A percentile compares a stretch with the other conserved stretches of the same genome.
Evolutionary conservation across 2,329 filamentous ascomycete genomes (phyloP).

Genomic region (Myriangium duriaei): DNA sequence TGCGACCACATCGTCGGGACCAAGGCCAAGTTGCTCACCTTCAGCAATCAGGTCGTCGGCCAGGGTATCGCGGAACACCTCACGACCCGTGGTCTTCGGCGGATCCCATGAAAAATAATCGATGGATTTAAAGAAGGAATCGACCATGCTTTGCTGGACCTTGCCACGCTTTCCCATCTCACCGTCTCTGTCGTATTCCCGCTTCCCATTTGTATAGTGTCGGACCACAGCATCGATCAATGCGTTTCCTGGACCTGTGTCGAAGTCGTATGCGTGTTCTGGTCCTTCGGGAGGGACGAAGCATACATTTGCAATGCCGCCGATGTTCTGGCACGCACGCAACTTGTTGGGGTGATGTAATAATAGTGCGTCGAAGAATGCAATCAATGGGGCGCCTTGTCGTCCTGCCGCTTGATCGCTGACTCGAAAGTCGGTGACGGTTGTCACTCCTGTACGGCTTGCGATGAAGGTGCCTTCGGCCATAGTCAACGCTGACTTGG

Average conservation of each 20-base stretch:
- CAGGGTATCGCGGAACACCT: conserved; percentile 47
- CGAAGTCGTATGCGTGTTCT: conserved; percentile 20
- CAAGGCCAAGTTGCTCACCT: conserved; percentile 33
- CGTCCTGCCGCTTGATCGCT: conserved; percentile 44
- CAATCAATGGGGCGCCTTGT: conserved; percentile 44
- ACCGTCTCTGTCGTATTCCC: conserved; percentile 23
- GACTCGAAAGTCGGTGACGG: conserved; percentile 46
- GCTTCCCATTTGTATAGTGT: conserved; percentile 20
- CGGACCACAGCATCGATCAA: conserved; percentile 22
- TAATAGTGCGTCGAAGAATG: conserved; percentile 45
- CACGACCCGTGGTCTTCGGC: conserved; percentile 47
- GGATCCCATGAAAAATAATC: conserved; percentile 39
- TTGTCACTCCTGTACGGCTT: conserved; percentile 43
- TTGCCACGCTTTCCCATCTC: conserved; percentile 19
- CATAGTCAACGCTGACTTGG: conserved; percentile 41
- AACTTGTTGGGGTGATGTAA: conserved; percentile 45
- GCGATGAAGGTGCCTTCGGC: conserved; percentile 46
- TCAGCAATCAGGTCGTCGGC: conserved; percentile 40
- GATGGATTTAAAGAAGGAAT: conserved; percentile 22
- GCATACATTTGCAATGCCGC: conserved; percentile 48
- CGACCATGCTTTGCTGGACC: conserved; percentile 21
- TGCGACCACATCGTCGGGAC: conserved; percentile 42
- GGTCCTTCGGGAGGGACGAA: conserved; percentile 41
- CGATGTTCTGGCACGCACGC: conserved; percentile 49
- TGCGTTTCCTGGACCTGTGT: conserved; percentile 22